Evolutionary conservation across 768 basidiomycete species (phyloP).

Genomic region (Mycena chlorophos): DNA sequence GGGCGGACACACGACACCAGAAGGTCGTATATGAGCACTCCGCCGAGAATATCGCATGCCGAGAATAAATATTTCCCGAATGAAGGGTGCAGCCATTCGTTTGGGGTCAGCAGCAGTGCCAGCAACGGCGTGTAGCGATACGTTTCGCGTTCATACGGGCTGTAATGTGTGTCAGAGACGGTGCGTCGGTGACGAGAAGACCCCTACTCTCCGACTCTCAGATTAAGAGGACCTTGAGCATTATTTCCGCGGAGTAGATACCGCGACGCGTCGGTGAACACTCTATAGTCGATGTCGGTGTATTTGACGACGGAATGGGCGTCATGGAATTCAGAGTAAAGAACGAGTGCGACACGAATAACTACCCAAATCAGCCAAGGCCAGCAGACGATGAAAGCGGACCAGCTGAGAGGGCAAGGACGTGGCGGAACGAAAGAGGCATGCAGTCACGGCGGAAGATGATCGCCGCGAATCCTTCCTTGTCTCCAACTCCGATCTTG

Average conservation of each 20-base stretch:
- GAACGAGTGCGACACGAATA: conserved; percentile 68
- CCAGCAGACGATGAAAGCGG: neutral
- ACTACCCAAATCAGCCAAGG: conserved; percentile 29
- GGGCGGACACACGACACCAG: conserved; percentile 54
- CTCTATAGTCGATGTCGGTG: conserved; percentile 96
- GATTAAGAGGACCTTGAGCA: conserved; percentile 56
- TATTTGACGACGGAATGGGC: conserved; percentile 83
- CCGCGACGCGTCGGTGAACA: conserved; percentile 88
- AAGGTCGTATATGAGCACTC: conserved; percentile 65
- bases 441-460: too few relatives aligned
- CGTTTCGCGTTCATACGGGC: conserved; percentile 88
- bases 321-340: conserved; percentile 92
- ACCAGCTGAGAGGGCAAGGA: conserved; percentile 49
- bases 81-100: conserved; percentile 74
- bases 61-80: conserved; percentile 94
- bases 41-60: conserved; percentile 77
- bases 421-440: conserved; percentile 47
- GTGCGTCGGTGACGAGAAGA: conserved; percentile 10
- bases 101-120: conserved; percentile 79
- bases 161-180: conserved; percentile 34
- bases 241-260: conserved; percentile 57
- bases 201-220: conserved; percentile 75
- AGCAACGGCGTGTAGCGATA: conserved; percentile 97
- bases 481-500: neutral
- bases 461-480: too few relatives aligned